phyloP scores from a whole-genome alignment of 257 asterid genomes.

The Cynanchum wilfordii region DNA sequence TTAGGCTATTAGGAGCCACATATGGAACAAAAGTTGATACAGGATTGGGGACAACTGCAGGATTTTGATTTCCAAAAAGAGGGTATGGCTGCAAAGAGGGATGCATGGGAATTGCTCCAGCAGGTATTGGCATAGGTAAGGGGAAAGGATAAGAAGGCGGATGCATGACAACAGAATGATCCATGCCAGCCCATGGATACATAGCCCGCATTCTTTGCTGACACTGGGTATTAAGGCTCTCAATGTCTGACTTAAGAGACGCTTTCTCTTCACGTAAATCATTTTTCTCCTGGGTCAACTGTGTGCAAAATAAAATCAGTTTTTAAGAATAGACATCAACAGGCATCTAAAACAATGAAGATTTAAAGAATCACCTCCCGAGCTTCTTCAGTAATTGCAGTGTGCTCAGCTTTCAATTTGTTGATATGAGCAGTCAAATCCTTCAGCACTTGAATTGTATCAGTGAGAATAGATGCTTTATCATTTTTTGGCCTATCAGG shows the following conservation, averaged over 20 bases:
- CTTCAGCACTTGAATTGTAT: slow-evolving; percentile 83
- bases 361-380: slow-evolving; percentile 59
- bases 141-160: slow-evolving; percentile 85
- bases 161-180: slow-evolving; percentile 89
- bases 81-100: slow-evolving; percentile 92
- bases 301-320: slow-evolving; percentile 23
- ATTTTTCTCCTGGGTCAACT: slow-evolving; percentile 59
- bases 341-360: slow-evolving; percentile 10
- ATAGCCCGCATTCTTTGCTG: slow-evolving; percentile 73
- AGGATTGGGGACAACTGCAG: slow-evolving; percentile 60
- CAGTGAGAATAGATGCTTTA: slow-evolving; percentile 93
- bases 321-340: slow-evolving; percentile 18
- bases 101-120: slow-evolving; percentile 88
- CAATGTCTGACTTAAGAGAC: slow-evolving; percentile 52
- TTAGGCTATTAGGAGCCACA: slow-evolving; percentile 57
- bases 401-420: slow-evolving; percentile 73
- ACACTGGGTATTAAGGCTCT: slow-evolving; percentile 72
- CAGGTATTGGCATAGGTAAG: slow-evolving; percentile 74
- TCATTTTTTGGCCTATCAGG: slow-evolving; percentile 98
- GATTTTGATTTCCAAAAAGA: slow-evolving; percentile 67
- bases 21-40: slow-evolving; percentile 75
- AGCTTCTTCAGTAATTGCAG: slow-evolving; percentile 78
- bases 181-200: slow-evolving; percentile 96
- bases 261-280: slow-evolving; percentile 79
- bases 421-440: slow-evolving; percentile 78